Evolutionary conservation across 2,329 filamentous ascomycete genomes (phyloP).

Genomic region (Cladophialophora exuberans): DNA sequence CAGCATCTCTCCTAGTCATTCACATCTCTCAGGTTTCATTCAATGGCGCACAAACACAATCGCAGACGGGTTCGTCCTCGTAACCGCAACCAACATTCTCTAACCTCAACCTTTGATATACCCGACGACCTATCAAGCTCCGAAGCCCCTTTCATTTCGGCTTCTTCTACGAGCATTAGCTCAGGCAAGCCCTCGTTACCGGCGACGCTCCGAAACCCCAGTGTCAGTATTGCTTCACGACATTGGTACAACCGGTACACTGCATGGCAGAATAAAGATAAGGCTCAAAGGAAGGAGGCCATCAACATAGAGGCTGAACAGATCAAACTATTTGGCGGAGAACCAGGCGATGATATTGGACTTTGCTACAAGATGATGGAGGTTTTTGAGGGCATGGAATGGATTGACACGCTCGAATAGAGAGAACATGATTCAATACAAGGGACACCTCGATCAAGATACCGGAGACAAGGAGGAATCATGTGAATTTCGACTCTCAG

Average conservation of each 20-base stretch:
- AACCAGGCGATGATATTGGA: conserved; percentile 33
- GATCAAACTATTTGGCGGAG: conserved; percentile 40
- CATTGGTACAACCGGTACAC: conserved; percentile 48
- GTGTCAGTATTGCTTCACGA: conserved; percentile 35
- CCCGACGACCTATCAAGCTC: conserved; percentile 28
- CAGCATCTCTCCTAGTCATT: conserved; percentile 10
- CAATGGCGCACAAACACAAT: conserved; percentile 53
- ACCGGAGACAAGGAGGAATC: neutral
- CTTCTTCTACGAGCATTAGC: neutral
- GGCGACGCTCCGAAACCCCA: conserved; percentile 34
- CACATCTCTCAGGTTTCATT: neutral
- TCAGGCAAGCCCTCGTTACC: conserved; percentile 28
- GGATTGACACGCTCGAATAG: conserved; percentile 41
- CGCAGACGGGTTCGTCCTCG: conserved; percentile 49
- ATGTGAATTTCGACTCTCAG: conserved; percentile 20
- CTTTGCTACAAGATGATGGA: conserved; percentile 55
- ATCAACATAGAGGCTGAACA: conserved; percentile 44
- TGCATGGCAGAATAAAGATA: conserved; percentile 45
- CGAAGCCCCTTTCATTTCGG: conserved; percentile 16
- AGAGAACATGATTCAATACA: neutral
- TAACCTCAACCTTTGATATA: conserved; percentile 29
- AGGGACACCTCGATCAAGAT: neutral
- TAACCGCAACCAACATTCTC: conserved; percentile 40
- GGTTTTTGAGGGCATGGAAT: conserved; percentile 54
- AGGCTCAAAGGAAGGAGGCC: conserved; percentile 36